Base-by-base conservation (phyloP, 2,329 filamentous ascomycete species). In the Monosporascus cannonballus region DNA sequence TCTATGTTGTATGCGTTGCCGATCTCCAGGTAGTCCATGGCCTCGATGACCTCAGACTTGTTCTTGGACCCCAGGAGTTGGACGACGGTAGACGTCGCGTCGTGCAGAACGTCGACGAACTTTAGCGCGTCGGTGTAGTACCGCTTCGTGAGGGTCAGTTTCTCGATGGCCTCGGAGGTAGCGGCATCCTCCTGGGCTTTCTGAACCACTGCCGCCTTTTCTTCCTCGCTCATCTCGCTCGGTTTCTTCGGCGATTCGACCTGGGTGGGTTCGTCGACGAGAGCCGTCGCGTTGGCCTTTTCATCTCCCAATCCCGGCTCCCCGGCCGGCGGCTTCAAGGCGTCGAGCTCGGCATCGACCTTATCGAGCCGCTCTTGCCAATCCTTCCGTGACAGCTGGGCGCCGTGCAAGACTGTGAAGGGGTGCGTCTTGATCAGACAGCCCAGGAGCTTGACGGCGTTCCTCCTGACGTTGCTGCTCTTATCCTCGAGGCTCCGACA, bases 21-120 rank as follows among this genome's bases (percentile, higher is more conserved):
- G 45, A 96, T 84, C 61, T 95, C 91, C 61, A 99, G 96, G 72
- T 95, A 99, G 68, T 99, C 94, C 85, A 99, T 99, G 17, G 95
- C 94, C 69, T 99, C 95, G 56, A 99, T 96, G 25, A 97, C 89
- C 69, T 99, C 94, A 62, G 90, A 96, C 78, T 99, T 99, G 76
- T 99, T 99, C 66, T 89, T 90, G 30, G 94, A 95, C 6, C 90
- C 90, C 3, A 99, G 80, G 18, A 99, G 79, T 69, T 96, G 93
- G 57, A 87, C 90, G 36, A 97, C 86, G 2, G 85, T 84, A 8
- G 80, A 80, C 1, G 91, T 95, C 22, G 90, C 89, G 11, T 87
- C 83, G 60, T 96, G 90, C 22, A 99, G 77, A 6, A 95, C 87
- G 56, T 96, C 87, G 60, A 99, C 96, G 66, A 99, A 99, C 58